phyloP scores from a whole-genome alignment of 2,329 filamentous ascomycete genomes.

The Knoxdaviesia capensis region DNA sequence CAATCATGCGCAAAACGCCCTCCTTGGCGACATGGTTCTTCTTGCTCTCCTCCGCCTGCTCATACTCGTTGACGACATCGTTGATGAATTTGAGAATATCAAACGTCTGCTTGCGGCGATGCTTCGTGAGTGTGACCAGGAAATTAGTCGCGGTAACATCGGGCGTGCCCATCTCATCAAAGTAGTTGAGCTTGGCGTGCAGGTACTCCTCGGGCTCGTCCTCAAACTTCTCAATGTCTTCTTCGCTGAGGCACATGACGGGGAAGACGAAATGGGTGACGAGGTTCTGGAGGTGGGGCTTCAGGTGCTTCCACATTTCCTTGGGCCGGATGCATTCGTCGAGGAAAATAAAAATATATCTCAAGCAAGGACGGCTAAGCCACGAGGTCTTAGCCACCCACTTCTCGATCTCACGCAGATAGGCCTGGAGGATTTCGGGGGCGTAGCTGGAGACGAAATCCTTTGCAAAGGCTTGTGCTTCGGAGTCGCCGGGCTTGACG shows the following conservation, averaged over 20 bases:
- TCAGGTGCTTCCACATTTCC: constrained; percentile 87
- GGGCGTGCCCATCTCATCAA: constrained; percentile 87
- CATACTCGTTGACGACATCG: constrained; percentile 82
- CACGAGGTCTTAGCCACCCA: constrained; percentile 91
- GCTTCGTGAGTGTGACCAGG: constrained; percentile 83
- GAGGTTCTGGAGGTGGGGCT: constrained; percentile 80
- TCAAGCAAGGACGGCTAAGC: constrained; percentile 86
- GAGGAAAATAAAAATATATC: constrained; percentile 83
- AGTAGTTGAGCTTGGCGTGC: constrained; percentile 92
- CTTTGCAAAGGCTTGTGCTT: constrained; percentile 63
- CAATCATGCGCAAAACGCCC: constrained; percentile 91
- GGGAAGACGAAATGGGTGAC: constrained; percentile 93
- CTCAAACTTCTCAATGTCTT: constrained; percentile 86
- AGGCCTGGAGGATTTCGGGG: constrained; percentile 88
- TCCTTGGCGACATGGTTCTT: constrained; percentile 95
- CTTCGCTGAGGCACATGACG: constrained; percentile 75
- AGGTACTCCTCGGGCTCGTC: constrained; percentile 92
- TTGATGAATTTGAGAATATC: constrained; percentile 92
- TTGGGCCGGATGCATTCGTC: constrained; percentile 97
- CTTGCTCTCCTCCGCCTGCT: constrained; percentile 61
- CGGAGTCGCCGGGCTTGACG: constrained; percentile 45
- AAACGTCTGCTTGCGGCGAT: constrained; percentile 86
- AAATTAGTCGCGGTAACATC: constrained; percentile 96
- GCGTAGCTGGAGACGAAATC: constrained; percentile 81
- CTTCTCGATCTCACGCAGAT: constrained; percentile 85